Percentiles rank a stretch among this genome's conserved stretches.
Conservation (phyloP, 108 stramenopile species). For the Pseudonitzschia pungens region DNA sequence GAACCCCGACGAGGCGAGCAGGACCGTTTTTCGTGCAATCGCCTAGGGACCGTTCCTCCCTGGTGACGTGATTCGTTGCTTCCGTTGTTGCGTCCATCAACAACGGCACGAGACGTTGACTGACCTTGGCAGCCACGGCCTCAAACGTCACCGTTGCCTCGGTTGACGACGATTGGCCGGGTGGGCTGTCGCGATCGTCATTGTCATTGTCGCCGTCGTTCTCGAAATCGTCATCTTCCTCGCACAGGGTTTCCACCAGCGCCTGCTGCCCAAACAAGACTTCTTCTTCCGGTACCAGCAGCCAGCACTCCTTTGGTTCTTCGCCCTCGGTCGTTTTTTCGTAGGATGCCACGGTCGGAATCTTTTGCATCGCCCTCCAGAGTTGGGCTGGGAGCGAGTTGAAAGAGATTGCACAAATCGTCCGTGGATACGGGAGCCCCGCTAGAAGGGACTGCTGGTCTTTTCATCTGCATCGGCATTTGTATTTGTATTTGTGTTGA, state of each 20-base stretch:
- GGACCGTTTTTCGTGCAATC: constrained; percentile 16
- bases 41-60: constrained; percentile 13
- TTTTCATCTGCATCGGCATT: too few relatives aligned
- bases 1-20: constrained; percentile 3
- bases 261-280: constrained; percentile 7
- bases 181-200: too few relatives aligned
- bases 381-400: neutral
- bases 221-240: constrained; percentile 4
- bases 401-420: constrained; percentile 8
- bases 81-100: neutral
- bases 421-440: neutral
- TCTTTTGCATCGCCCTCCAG: neutral
- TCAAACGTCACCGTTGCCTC: neutral
- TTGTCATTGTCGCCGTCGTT: neutral
- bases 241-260: constrained; percentile 9
- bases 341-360: neutral
- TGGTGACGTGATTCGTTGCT: neutral
- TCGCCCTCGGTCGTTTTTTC: neutral
- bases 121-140: neutral
- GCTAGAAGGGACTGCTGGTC: too few relatives aligned
- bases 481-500: neutral
- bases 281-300: constrained; percentile 13
- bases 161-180: neutral
- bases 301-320: neutral
- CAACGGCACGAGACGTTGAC: neutral